Evolutionary conservation across 495 filamentous ascomycete genomes (phyloP), one percentile per base, ranked within the genome.

Genomic region (Annulohypoxylon nitens): DNA sequence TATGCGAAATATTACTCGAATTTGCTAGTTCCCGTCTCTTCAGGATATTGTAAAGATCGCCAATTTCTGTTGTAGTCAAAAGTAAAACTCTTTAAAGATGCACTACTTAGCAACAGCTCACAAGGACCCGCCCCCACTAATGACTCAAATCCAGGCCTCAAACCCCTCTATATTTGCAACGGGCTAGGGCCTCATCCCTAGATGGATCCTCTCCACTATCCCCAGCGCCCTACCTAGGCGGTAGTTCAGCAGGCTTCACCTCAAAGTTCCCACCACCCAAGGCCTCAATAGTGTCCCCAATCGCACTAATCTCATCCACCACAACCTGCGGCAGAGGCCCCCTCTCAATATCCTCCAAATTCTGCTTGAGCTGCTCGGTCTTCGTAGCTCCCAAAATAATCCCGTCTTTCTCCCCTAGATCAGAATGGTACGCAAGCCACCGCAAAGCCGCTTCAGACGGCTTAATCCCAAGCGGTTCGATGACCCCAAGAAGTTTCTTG

Each of bases 291-390:
- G 66, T 34, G 20, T 61, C 16, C 10, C 66, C 66, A 45, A 69
- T 62, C 20, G 33, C 57, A 12, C 45, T 26, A 4, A 71, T 55
- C 45, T 37, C 62, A 37, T 64, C 62, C 6, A 71, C 54, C 3
- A 71, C 62, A 36, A 53, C 61, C 9, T 58, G 26, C 1, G 69
- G 69, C 77, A 91, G 76, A 4, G 85, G 82, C 3, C 83, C 87
- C 76, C 90, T 89, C 54, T 88, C 83, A 39, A 90, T 75, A 76
- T 86, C 83, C 37, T 75, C 77, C 61, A 91, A 55, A 74, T 90
- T 90, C 55, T 80, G 69, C 73, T 86, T 81, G 25, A 90, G 68
- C 67, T 90, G 87, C 62, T 81, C 73, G 33, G 81, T 67, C 67
- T 81, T 87, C 43, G 83, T 84, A 1, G 85, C 83, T 3, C 88